These are phyloP conservation scores for Delphinella strobiligena DNA, from an alignment of 2,329 filamentous ascomycete species.

Conservation along the genomic window DNA sequence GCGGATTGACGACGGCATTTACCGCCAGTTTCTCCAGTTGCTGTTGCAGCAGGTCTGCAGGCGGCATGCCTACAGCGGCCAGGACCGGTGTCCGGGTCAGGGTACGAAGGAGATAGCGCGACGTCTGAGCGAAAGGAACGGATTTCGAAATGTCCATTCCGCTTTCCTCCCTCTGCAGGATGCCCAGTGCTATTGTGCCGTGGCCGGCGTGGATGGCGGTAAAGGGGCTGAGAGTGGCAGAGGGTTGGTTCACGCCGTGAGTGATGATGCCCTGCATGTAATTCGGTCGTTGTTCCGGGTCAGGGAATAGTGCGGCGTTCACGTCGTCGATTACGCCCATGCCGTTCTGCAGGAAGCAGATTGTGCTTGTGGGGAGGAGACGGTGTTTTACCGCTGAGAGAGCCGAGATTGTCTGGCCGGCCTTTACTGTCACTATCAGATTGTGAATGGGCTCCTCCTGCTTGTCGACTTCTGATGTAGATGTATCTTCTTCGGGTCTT, in stretches of 20 bases:
- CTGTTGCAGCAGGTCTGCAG: constrained; percentile 51
- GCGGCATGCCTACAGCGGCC: constrained; percentile 45
- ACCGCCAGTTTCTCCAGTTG: constrained; percentile 73
- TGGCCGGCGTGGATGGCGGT: constrained; percentile 45
- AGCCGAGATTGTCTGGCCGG: constrained; percentile 53
- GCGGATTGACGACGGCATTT: constrained; percentile 64
- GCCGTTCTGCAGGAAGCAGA: constrained; percentile 69
- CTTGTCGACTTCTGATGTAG: neutral
- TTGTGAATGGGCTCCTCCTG: constrained; percentile 47
- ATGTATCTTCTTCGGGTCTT: neutral
- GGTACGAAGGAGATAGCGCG: constrained; percentile 52
- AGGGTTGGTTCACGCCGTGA: constrained; percentile 40
- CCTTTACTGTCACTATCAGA: constrained; percentile 70
- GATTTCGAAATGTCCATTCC: constrained; percentile 2
- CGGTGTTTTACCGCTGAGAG: constrained; percentile 54
- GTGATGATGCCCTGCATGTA: constrained; percentile 62
- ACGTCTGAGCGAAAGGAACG: constrained; percentile 27
- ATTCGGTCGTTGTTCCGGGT: constrained; percentile 52
- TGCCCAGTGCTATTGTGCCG: constrained; percentile 46
- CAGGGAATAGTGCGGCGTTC: constrained; percentile 57
- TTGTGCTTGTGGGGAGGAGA: constrained; percentile 54
- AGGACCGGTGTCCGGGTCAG: constrained; percentile 52
- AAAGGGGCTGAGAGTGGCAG: constrained; percentile 32
- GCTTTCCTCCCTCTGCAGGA: constrained; percentile 30
- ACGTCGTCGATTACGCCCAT: constrained; percentile 74